Evolutionary conservation across 345 rosid species (phyloP).

Genomic region (Euphorbia pulcherrima): DNA sequence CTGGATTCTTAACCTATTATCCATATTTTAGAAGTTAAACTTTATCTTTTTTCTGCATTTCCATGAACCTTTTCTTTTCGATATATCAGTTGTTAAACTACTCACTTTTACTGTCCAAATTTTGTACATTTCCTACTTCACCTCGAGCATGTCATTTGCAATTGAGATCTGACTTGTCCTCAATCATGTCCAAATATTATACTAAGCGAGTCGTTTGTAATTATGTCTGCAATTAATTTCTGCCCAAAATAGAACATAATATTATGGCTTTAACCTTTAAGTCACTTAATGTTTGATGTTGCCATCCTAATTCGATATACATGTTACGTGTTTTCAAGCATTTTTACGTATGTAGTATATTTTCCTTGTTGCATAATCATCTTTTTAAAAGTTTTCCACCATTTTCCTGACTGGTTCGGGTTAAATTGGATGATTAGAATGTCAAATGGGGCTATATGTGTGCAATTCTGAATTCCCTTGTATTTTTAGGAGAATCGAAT

Average conservation of each 20-base stretch:
- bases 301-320: background rate
- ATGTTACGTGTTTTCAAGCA: background rate
- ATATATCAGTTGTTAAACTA: background rate
- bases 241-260: background rate
- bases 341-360: background rate
- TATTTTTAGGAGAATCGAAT: background rate
- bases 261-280: background rate
- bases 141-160: background rate
- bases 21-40: background rate
- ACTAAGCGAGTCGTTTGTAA: background rate
- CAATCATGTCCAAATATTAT: background rate
- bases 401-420: conserved; percentile 1
- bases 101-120: background rate
- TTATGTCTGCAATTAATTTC: background rate
- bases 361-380: background rate
- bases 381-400: background rate
- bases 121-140: background rate
- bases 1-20: background rate
- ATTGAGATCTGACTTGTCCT: background rate
- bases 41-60: background rate
- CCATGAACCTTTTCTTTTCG: no score
- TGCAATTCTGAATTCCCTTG: conserved; percentile 17
- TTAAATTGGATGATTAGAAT: background rate
- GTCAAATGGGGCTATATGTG: background rate
- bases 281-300: background rate